These are phyloP conservation scores for Rhizopogon vulgaris DNA, from an alignment of 768 basidiomycete genomes.

Conservation along the genomic window DNA sequence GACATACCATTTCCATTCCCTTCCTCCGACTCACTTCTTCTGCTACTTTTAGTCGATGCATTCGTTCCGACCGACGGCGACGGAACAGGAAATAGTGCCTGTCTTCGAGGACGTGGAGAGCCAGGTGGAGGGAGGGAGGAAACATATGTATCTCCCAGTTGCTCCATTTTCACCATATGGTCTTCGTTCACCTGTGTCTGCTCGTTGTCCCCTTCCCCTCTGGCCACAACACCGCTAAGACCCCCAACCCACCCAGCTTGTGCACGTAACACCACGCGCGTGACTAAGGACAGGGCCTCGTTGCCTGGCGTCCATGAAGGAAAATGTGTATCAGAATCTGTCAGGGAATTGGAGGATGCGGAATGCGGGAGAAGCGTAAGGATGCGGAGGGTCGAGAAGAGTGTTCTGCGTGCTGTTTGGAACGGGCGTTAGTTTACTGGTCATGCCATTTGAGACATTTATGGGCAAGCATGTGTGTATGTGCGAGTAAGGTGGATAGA, in stretches of 20 bases:
- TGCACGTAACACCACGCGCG: not conserved
- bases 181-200: too few species aligned
- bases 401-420: not conserved
- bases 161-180: not conserved
- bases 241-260: not conserved
- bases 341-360: not conserved
- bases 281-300: not conserved
- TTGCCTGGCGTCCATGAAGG: not conserved
- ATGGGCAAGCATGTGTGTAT: not conserved
- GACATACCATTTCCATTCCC: slow-evolving; percentile 6
- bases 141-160: not conserved
- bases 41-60: not conserved
- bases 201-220: not conserved
- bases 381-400: not conserved
- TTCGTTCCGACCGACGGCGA: not conserved
- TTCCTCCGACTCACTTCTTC: not conserved
- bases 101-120: not conserved
- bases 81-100: too few species aligned
- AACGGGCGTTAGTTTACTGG: not conserved
- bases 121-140: not conserved
- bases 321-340: not conserved
- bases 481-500: not conserved
- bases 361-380: not conserved
- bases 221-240: not conserved
- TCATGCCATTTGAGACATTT: not conserved